Evolutionary conservation across 345 rosid species (phyloP), one percentile per base, ranked within the genome.

Genomic region (Citrus cavaleriei): DNA sequence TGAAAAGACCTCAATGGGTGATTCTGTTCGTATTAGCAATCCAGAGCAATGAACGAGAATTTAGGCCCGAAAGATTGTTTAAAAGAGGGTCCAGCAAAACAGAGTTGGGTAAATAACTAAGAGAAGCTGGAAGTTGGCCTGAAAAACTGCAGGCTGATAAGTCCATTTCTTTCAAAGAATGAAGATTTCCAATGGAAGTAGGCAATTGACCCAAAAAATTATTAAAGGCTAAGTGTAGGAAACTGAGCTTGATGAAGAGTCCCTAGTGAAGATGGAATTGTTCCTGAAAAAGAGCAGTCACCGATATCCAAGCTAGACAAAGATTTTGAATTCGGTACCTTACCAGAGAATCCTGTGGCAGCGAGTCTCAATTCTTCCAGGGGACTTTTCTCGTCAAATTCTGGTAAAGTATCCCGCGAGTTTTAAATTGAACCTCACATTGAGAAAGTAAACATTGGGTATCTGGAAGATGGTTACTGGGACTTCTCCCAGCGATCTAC

Each of bases 191-290:
- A 6, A 7, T 3, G 12, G 49, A 70, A 62, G 58, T 2, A 67
- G 80, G 85, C 27, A 83, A 40, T 21, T 21, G 38, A 10, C 78
- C 72, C 2, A 14, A 16, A 10, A 83, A 59, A 46, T 60, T 32
- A 21, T 70, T 75, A 10, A 2, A 7, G 4, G 21, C 4, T 0
- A 42, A 28, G 34, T 67, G 14, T 4, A 80, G 69, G 37, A 1
- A 18, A 4, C 1, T 5, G 3, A 75, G 66, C 24, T 75, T 49
- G 0, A 27, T 19, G 12, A 21, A 80, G 66, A 3, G 70, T 54
- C 16, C 59, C 25, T 14, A 62, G 0, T 38, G 59, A 34, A 16
- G 34, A 16, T 19, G 25, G 9, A 38, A 38, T 38, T 38, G 40
- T 38, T 38, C 40, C 40, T 38, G 40, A 38, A 74, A 57, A 6